phyloP scores from a whole-genome alignment of 2,329 filamentous ascomycete genomes.

The Dendryphion nanum region DNA sequence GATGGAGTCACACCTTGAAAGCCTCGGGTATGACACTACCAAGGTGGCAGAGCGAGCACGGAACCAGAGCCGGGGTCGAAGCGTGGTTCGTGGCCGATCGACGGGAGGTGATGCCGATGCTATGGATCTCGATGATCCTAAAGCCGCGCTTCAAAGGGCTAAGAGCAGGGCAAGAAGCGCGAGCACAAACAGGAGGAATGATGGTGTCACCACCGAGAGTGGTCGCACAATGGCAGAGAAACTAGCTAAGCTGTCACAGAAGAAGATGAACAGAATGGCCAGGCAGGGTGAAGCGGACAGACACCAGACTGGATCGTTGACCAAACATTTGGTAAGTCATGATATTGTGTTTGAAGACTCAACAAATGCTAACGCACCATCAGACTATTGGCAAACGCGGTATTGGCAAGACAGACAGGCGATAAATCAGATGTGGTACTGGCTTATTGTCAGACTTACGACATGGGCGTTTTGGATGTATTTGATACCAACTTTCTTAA shows the following conservation, averaged over 20 bases:
- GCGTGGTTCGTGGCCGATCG: slow-evolving; percentile 60
- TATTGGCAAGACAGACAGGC: slow-evolving; percentile 79
- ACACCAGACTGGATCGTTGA: slow-evolving; percentile 75
- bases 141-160: slow-evolving; percentile 52
- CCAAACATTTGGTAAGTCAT: slow-evolving; percentile 82
- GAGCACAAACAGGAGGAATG: slow-evolving; percentile 68
- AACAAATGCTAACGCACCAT: slow-evolving; percentile 32
- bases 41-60: slow-evolving; percentile 72
- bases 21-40: slow-evolving; percentile 80
- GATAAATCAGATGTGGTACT: slow-evolving; percentile 16
- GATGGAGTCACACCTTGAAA: slow-evolving; percentile 82
- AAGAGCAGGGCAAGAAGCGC: slow-evolving; percentile 69
- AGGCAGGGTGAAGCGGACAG: slow-evolving; percentile 95
- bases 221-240: slow-evolving; percentile 78
- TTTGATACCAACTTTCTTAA: slow-evolving; percentile 5
- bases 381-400: slow-evolving; percentile 88
- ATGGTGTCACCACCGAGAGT: slow-evolving; percentile 69
- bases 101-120: slow-evolving; percentile 55
- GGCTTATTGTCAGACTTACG: neutral
- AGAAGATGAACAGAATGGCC: slow-evolving; percentile 98
- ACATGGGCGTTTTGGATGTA: slow-evolving; percentile 1
- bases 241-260: slow-evolving; percentile 85
- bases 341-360: slow-evolving; percentile 2
- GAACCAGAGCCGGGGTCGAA: slow-evolving; percentile 70
- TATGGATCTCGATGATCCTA: slow-evolving; percentile 65